Conservation (phyloP, 2,329 filamentous ascomycete genomes). For the Penicillium corylophilum region DNA sequence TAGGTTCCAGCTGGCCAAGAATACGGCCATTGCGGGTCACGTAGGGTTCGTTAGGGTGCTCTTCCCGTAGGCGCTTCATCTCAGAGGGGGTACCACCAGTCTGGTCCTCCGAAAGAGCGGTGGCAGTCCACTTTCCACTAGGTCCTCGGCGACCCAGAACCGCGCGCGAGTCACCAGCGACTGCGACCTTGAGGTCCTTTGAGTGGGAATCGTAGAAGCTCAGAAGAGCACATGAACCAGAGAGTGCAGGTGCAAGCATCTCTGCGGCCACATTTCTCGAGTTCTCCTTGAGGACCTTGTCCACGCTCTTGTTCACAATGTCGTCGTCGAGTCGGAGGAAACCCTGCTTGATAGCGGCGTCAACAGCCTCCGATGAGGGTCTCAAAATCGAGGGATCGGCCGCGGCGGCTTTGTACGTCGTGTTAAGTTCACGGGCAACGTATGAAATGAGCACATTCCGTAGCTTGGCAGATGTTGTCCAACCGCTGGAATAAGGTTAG, state of each 20-base stretch:
- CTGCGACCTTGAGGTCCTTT: slow-evolving; percentile 87
- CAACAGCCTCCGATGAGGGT: slow-evolving; percentile 77
- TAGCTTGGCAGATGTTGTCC: slow-evolving; percentile 96
- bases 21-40: slow-evolving; percentile 89
- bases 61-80: slow-evolving; percentile 73
- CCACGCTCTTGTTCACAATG: slow-evolving; percentile 88
- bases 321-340: slow-evolving; percentile 89
- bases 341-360: slow-evolving; percentile 86
- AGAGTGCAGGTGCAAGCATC: slow-evolving; percentile 85
- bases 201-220: slow-evolving; percentile 92
- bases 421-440: slow-evolving; percentile 88
- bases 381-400: slow-evolving; percentile 56
- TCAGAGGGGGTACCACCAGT: slow-evolving; percentile 88
- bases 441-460: slow-evolving; percentile 89
- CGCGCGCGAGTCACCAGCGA: slow-evolving; percentile 93
- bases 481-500: slow-evolving; percentile 62
- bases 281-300: slow-evolving; percentile 84
- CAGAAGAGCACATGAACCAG: slow-evolving; percentile 93
- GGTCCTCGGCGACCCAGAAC: slow-evolving; percentile 76
- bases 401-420: slow-evolving; percentile 77
- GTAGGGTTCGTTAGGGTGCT: slow-evolving; percentile 85
- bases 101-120: slow-evolving; percentile 85
- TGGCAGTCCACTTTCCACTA: slow-evolving; percentile 90
- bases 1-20: slow-evolving; percentile 87
- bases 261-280: slow-evolving; percentile 91